A percentile compares a stretch with the other conserved stretches of the same genome.
Conservation (phyloP, 352 stramenopile species). For the Phytopythium kandeliae region DNA sequence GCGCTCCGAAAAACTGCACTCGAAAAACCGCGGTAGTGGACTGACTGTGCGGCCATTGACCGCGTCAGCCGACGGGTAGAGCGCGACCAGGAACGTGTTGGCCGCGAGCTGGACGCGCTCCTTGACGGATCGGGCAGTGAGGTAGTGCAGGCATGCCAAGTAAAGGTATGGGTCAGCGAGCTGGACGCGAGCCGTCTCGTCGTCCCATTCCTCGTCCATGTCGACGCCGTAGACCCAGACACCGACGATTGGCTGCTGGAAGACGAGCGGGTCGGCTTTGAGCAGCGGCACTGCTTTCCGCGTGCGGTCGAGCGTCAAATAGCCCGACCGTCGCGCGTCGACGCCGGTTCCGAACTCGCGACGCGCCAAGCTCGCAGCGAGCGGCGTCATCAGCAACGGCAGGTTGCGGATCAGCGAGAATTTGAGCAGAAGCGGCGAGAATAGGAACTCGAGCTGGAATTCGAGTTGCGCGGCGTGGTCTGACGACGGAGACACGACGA, state of each 20-base stretch:
- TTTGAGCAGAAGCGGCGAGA: slow-evolving; percentile 32
- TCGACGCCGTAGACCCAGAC: slow-evolving; percentile 69
- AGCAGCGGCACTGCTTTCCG: slow-evolving; percentile 71
- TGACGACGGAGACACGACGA: slow-evolving; percentile 31
- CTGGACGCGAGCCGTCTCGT: slow-evolving; percentile 20
- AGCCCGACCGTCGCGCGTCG: slow-evolving; percentile 34
- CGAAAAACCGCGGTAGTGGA: slow-evolving; percentile 65
- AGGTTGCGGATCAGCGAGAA: slow-evolving; percentile 63
- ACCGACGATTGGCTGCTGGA: slow-evolving; percentile 61
- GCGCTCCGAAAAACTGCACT: slow-evolving; percentile 36
- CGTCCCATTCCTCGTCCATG: slow-evolving; percentile 47
- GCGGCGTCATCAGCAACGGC: slow-evolving; percentile 70
- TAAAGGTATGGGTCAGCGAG: slow-evolving; percentile 53
- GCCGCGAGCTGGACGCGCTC: slow-evolving; percentile 44
- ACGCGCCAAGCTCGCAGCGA: slow-evolving; percentile 49
- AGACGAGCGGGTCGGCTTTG: slow-evolving; percentile 62
- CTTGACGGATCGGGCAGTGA: slow-evolving; percentile 46
- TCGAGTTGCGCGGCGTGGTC: slow-evolving; percentile 34
- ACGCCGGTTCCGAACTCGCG: slow-evolving; percentile 39
- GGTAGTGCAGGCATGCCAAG: slow-evolving; percentile 47
- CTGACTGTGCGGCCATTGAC: slow-evolving; percentile 11
- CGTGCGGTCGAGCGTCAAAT: slow-evolving; percentile 67
- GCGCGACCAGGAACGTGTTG: slow-evolving; percentile 61
- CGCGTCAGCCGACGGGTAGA: slow-evolving; percentile 32
- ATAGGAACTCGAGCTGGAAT: slow-evolving; percentile 35